A percentile compares a stretch with the other conserved stretches of the same genome.
These are phyloP conservation scores for Paraphaeosphaeria sporulosa DNA, from an alignment of 2,329 filamentous ascomycete species.

Conservation along the genomic window DNA sequence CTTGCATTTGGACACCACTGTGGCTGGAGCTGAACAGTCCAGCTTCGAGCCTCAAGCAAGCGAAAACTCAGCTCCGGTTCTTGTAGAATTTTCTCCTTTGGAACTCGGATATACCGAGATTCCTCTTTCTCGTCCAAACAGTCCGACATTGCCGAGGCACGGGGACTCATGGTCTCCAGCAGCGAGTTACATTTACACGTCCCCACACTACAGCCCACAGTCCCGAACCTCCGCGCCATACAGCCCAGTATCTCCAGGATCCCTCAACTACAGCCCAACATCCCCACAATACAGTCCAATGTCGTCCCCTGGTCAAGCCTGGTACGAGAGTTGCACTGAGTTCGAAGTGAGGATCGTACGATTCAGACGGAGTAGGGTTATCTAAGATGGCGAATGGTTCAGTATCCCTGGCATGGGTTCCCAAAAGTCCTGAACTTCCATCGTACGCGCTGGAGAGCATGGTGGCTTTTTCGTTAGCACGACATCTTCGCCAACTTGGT, in stretches of 20 bases:
- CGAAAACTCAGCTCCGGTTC: background rate
- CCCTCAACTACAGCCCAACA: background rate
- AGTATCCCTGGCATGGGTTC: background rate
- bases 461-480: slow-evolving; percentile 17
- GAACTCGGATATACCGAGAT: background rate
- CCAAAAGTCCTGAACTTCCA: slow-evolving; percentile 6
- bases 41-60: background rate
- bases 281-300: slow-evolving; percentile 2
- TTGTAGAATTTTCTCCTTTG: background rate
- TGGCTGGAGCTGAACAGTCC: background rate
- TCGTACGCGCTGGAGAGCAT: slow-evolving; percentile 25
- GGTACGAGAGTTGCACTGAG: background rate
- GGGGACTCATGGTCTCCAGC: no score
- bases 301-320: background rate
- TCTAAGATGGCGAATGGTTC: background rate
- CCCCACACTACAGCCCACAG: background rate
- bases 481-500: slow-evolving; percentile 11
- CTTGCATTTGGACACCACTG: background rate
- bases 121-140: background rate
- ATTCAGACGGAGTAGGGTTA: slow-evolving; percentile 1
- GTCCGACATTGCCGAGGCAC: background rate
- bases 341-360: slow-evolving; percentile 8
- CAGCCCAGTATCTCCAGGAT: background rate
- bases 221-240: background rate
- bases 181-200: no score